Base-by-base conservation (phyloP, 345 rosid species). In the Lepidium aucheri region DNA sequence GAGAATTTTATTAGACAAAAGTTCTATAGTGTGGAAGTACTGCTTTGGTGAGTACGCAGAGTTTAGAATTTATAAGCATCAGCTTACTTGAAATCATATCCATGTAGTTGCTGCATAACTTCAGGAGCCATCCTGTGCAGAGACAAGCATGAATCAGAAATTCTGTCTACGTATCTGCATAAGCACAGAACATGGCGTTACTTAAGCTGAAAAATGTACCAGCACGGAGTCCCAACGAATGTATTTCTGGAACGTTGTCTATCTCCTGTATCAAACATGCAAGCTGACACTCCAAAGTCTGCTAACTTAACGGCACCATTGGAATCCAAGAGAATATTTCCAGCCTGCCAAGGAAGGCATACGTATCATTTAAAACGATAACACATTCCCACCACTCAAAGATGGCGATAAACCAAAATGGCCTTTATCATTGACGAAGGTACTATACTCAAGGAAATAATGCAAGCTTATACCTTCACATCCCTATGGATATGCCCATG, bases 81-180 rank as follows among this genome's bases (percentile, higher is more conserved):
- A 68, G 80, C 95, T 84, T 79, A 94, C 99, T 94, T 94, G 70
- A 94, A 94, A 82, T 94, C 99, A 84, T 94, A 94, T 70, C 99
- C 99, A 78, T 94, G 99, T 78, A 90, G 67, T 68, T 94, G 99
- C 73, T 94, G 99, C 99, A 94, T 94, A 52, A 94, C 99, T 84
- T 90, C 99, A 70, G 99, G 99, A 74, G 99, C 99, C 99, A 94
- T 90, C 99, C 99, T 94, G 75, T 60, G 68, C 75, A 55, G 43
- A 68, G 50, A 56, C 62, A 69, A 42, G 43, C 34, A 36, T n/a
- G 38, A 62, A 72, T 46, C 58, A 47, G 65, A 60, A 52, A 7
- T 59, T 63, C 4, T 4, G 54, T 54, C 52, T 44, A 61, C 20
- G 24, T 34, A 24, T 53, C 35, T 4, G 34, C 34, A 40, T 49